Evolutionary conservation across 2,329 filamentous ascomycete species (phyloP).

Genomic region (Pseudocercospora cruenta): DNA sequence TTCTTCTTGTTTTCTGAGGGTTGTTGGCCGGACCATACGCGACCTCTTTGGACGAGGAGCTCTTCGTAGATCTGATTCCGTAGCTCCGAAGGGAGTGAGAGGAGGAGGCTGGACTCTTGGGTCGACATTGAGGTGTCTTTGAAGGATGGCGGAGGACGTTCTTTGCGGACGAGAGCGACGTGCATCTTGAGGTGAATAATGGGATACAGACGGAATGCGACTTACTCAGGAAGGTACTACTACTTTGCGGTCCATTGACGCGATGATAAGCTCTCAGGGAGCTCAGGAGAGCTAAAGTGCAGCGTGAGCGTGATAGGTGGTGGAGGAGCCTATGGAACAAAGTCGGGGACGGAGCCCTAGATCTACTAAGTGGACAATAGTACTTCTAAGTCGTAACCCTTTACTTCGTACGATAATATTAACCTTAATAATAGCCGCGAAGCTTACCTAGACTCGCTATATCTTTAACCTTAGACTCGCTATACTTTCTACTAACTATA

Average conservation of each 20-base stretch:
- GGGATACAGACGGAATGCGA: background rate
- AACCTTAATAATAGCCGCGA: no score
- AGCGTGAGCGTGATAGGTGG: background rate
- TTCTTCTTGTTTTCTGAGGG: conserved; percentile 26
- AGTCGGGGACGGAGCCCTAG: no score
- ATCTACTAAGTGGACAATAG: no score
- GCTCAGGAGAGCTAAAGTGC: background rate
- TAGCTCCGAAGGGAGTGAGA: conserved; percentile 61
- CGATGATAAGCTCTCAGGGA: background rate
- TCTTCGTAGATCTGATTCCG: conserved; percentile 59
- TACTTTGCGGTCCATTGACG: background rate
- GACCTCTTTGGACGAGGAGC: conserved; percentile 37
- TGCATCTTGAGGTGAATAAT: conserved; percentile 14
- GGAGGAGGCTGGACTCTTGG: conserved; percentile 34
- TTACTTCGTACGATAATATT: no score
- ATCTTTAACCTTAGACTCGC: no score
- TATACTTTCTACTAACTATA: no score
- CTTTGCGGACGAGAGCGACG: conserved; percentile 24
- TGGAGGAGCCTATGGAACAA: background rate
- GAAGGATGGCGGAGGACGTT: conserved; percentile 4
- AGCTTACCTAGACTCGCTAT: no score
- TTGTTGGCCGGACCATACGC: conserved; percentile 5
- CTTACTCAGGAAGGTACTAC: background rate
- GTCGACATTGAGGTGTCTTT: conserved; percentile 14
- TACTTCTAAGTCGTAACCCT: no score